Conservation (phyloP, 106 monocot species). For the Dendrobium nobile region DNA sequence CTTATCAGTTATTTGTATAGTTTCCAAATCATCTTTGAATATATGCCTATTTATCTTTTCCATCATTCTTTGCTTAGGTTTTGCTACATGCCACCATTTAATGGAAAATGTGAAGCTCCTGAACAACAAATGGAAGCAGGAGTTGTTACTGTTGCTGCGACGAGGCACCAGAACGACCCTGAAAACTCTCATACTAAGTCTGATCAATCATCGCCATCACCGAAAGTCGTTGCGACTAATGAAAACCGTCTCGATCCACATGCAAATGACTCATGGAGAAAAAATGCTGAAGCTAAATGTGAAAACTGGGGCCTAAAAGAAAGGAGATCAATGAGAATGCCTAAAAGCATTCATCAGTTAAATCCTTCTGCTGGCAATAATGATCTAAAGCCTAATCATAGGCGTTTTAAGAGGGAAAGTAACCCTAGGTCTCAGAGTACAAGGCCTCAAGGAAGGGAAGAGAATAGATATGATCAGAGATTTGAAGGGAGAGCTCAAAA, state of each 20-base stretch:
- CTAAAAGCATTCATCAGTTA: background rate
- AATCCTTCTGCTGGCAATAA: too few species aligned
- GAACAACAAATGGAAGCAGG: slow-evolving; percentile 36
- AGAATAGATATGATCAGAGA: too few species aligned
- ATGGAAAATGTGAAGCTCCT: slow-evolving; percentile 46
- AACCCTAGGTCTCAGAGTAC: too few species aligned
- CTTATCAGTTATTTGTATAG: too few species aligned
- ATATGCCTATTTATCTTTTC: too few species aligned
- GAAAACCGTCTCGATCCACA: background rate
- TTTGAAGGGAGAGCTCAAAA: too few species aligned
- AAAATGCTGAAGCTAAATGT: background rate
- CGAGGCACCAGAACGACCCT: slow-evolving; percentile 23
- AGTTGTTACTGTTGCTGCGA: slow-evolving; percentile 31
- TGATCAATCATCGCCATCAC: background rate
- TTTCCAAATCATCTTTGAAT: too few species aligned
- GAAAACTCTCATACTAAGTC: slow-evolving; percentile 5
- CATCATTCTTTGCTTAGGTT: slow-evolving; percentile 31
- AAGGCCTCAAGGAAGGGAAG: too few species aligned
- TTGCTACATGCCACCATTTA: slow-evolving; percentile 63
- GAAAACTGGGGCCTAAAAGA: background rate
- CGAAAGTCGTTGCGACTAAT: background rate
- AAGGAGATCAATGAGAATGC: background rate
- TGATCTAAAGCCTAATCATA: too few species aligned
- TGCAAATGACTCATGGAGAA: background rate
- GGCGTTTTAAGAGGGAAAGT: too few species aligned